A percentile compares a stretch with the other conserved stretches of the same genome.
phyloP scores from a whole-genome alignment of 148 eudicot species.

The Limonium bicolor region DNA sequence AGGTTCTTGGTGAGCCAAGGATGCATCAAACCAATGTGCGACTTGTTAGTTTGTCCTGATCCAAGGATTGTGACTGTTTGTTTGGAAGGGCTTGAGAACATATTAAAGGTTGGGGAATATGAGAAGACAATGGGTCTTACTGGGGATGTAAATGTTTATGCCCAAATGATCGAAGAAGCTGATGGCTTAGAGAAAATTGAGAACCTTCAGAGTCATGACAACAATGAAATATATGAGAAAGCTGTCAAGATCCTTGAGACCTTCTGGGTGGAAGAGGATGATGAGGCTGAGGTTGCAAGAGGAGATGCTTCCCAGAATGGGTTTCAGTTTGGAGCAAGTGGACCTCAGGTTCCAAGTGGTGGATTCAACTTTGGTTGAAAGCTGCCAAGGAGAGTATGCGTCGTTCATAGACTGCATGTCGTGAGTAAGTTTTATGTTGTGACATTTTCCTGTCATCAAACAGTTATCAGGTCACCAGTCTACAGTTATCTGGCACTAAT shows the following conservation, averaged over 20 bases:
- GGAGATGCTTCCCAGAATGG: constrained; percentile 61
- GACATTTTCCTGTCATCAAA: too few species aligned
- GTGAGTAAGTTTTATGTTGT: too few species aligned
- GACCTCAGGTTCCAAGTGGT: constrained; percentile 49
- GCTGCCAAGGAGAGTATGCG: too few species aligned
- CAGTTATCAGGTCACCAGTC: too few species aligned
- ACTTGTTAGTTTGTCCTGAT: constrained; percentile 68
- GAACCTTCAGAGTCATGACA: constrained; percentile 69
- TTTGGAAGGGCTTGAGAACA: constrained; percentile 89
- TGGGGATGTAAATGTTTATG: constrained; percentile 49
- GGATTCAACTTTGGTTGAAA: constrained; percentile 75
- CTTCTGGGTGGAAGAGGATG: constrained; percentile 81
- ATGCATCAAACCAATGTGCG: constrained; percentile 77
- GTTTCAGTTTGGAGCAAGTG: constrained; percentile 54
- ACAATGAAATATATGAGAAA: constrained; percentile 83
- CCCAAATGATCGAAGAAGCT: constrained; percentile 73
- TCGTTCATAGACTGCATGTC: too few species aligned
- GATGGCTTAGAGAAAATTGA: constrained; percentile 87
- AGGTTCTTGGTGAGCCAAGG: constrained; percentile 70
- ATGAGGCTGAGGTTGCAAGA: constrained; percentile 46
- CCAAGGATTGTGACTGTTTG: constrained; percentile 78
- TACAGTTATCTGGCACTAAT: too few species aligned
- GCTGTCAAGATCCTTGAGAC: constrained; percentile 72
- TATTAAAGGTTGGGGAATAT: constrained; percentile 67
- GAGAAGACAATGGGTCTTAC: constrained; percentile 49